Base-by-base conservation (phyloP, 495 filamentous ascomycete species). In the Talaromyces wortmannii region DNA sequence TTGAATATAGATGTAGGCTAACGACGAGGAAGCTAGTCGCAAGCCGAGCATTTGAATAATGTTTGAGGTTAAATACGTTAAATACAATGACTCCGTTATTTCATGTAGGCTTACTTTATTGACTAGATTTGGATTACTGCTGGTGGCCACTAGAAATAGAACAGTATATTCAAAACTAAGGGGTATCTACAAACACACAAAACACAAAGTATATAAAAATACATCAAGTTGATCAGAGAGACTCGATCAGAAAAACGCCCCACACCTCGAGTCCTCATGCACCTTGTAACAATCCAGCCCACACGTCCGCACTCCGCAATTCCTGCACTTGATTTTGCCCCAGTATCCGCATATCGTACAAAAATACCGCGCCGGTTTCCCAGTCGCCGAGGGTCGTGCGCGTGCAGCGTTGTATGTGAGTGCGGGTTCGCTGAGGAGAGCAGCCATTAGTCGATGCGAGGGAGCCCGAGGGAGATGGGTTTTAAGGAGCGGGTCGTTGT, bases 271-370 rank as follows among this genome's bases (percentile, higher is more conserved):
- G 69, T 91, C 87, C 61, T 88, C 83, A 76, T 96, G 91, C 45
- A 80, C 74, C 59, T 82, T 81, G 59, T 92, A 81, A 67, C 91
- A 96, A 57, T 87, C 86, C 53, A 96, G 67, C 58, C 89, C 88
- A 70, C 91, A 96, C 10, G 87, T 87, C 59, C 89, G 69, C 53
- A 79, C 75, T 36, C 90, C 90, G 71, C 91, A 96, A 69, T 84
- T 91, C 73, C 86, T 82, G 68, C 91, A 96, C 68, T 80, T 82
- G 31, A 91, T 87, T 59, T 87, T 79, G 1, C 91, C 91, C 91
- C 92, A 96, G 68, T 94, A 95, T 31, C 91, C 91, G 70, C 91
- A 96, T 50, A 92, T 85, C 63, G 87, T 89, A 71, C 91, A 96
- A 63, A 96, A 96, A 29, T 67, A 64, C 50, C 90, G 76, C 51